A percentile compares a stretch with the other conserved stretches of the same genome.
phyloP scores from a whole-genome alignment of 2,329 filamentous ascomycete species.

The Fusarium pininemorale region DNA sequence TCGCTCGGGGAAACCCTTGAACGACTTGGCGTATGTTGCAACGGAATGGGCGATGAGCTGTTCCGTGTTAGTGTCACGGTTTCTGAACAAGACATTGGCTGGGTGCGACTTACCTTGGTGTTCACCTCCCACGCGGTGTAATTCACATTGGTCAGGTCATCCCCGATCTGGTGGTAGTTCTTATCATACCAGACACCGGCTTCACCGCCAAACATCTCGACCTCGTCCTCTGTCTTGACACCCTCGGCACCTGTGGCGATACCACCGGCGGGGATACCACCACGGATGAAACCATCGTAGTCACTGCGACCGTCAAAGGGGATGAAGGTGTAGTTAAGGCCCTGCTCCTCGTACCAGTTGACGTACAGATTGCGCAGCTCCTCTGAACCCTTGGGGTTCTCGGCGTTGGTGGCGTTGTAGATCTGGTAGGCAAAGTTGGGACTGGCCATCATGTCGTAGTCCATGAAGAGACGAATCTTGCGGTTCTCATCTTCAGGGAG shows the following conservation, averaged over 20 bases:
- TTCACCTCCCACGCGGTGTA: constrained; percentile 69
- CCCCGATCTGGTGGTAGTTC: constrained; percentile 71
- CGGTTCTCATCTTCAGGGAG: constrained; percentile 66
- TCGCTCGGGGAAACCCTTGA: constrained; percentile 71
- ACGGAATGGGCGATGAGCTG: constrained; percentile 76
- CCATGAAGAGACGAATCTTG: constrained; percentile 73
- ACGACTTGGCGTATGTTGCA: constrained; percentile 73
- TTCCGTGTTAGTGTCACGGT: constrained; percentile 25
- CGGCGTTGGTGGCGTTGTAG: constrained; percentile 76
- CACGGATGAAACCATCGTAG: constrained; percentile 79
- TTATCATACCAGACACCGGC: constrained; percentile 69
- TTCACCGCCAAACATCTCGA: constrained; percentile 73
- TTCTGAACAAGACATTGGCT: not conserved
- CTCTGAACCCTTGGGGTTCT: constrained; percentile 75
- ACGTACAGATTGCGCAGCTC: constrained; percentile 74
- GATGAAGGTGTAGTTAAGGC: constrained; percentile 73
- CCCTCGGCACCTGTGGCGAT: constrained; percentile 82
- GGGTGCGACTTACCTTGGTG: constrained; percentile 58
- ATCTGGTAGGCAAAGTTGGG: constrained; percentile 74
- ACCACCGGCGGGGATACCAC: constrained; percentile 77
- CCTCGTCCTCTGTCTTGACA: constrained; percentile 75
- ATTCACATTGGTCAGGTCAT: constrained; percentile 67
- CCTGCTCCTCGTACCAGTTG: constrained; percentile 70
- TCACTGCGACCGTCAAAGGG: constrained; percentile 83
- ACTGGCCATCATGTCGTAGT: constrained; percentile 76